Base-by-base conservation (phyloP, 164 flowering plant species). In the Vitis cinerea region DNA sequence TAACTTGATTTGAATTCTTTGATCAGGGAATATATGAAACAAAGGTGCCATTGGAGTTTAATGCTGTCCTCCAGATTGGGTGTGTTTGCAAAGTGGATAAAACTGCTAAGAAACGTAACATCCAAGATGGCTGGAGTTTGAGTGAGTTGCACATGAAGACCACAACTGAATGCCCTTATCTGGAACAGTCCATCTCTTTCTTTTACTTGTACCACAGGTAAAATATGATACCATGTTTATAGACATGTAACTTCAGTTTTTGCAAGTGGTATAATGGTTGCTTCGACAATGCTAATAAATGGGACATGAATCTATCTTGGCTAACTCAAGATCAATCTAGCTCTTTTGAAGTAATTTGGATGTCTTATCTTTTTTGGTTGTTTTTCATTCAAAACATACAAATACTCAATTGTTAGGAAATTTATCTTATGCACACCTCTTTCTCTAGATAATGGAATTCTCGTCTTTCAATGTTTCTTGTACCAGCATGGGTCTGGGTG, bases 131-230 rank as follows among this genome's bases (percentile, higher is more conserved):
- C 44, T 93, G 98, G 98, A 81, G 71, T 74, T 73, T 96, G 66
- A 77, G 73, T 77, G 99, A 93, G 70, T 72, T 96, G 79, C 94
- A 90, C 64, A 96, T 93, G 98, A 96, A 91, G 81, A 96, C 99
- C n/a, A 96, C 99, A 51, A 84, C 99, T 15, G 99, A 93, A 77
- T 93, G 97, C 80, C 71, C 86, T 44, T 96, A 96, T 83, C 77
- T 96, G 74, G 98, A 89, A 13, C 83, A 83, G 29, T 74, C 90
- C 30, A 69, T 90, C 66, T 72, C 95, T 58, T 93, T 87, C 88
- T 88, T 96, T 82, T 93, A 96, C 85, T 75, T 96, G 77, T 96
- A 96, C 76, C 93, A 90, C 65, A 95, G 99, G 98, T 94, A 85
- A 74, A 53, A 37, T 48, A 2, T 61, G 29, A 13, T 56, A 8